phyloP scores from a whole-genome alignment of 305 asterid genomes.

The Coffea humblotiana region DNA sequence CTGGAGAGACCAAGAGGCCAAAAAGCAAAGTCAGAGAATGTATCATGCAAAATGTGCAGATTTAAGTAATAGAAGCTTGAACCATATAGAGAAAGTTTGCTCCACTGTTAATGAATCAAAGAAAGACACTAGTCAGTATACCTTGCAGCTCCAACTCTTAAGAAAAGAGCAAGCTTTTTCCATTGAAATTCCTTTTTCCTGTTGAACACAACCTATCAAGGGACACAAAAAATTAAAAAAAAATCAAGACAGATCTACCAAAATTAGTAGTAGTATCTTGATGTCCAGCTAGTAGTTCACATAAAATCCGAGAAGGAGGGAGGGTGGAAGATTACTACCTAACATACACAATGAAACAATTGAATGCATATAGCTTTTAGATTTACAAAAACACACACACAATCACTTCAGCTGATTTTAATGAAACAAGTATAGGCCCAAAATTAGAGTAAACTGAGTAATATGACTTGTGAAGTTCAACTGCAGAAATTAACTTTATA shows the following conservation, averaged over 20 bases:
- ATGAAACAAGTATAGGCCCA: not conserved
- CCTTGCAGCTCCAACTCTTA: constrained; percentile 82
- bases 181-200: constrained; percentile 84
- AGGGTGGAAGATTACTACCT: not conserved
- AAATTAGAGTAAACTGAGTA: not conserved
- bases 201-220: constrained; percentile 74
- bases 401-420: not conserved
- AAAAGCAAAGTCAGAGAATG: not conserved
- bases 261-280: not conserved
- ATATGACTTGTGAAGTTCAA: not conserved
- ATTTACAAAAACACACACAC: not conserved
- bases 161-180: constrained; percentile 75
- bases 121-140: constrained; percentile 17
- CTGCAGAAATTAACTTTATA: not conserved
- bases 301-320: not conserved
- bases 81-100: not conserved
- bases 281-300: not conserved
- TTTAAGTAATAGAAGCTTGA: not conserved
- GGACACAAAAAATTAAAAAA: constrained; percentile 19
- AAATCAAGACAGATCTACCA: not conserved
- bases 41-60: not conserved
- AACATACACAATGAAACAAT: not conserved
- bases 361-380: not conserved
- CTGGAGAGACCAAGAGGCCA: not conserved
- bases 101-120: not conserved